phyloP scores from a whole-genome alignment of 1,284 basidiomycete species.

The Trichosporon sp. region DNA sequence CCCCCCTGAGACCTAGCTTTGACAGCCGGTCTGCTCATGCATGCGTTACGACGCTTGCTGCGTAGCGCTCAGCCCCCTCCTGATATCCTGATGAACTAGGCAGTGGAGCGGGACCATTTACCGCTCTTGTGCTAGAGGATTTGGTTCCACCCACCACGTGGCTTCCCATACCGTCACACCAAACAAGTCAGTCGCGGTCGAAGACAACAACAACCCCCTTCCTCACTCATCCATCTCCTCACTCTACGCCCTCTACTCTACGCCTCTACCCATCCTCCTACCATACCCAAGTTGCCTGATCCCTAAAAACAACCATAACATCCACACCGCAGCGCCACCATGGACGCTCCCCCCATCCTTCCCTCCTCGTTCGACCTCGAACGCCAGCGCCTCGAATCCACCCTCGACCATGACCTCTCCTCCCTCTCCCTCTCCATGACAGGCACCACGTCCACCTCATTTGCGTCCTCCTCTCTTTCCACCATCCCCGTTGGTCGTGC shows the following conservation, averaged over 20 bases:
- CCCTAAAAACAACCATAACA: not conserved
- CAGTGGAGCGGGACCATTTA: not conserved
- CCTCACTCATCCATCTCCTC: not conserved
- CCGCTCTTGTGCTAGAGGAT: not conserved
- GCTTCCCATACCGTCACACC: conserved; percentile 1
- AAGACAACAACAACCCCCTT: conserved; percentile 5
- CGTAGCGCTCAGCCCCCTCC: too few species aligned
- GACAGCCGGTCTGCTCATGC: not conserved
- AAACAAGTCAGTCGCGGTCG: conserved; percentile 4
- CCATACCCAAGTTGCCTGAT: not conserved
- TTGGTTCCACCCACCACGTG: conserved; percentile 3
- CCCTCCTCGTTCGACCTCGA: conserved; percentile 42
- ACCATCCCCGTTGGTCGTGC: conserved; percentile 25
- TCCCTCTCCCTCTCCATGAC: conserved; percentile 33
- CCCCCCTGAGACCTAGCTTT: too few species aligned
- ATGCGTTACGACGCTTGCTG: too few species aligned
- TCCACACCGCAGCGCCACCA: conserved; percentile 11
- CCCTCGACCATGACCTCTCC: conserved; percentile 44
- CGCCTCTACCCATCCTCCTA: not conserved
- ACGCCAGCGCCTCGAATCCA: conserved; percentile 42
- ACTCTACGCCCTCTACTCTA: not conserved
- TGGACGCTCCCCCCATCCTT: conserved; percentile 39
- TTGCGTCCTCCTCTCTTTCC: conserved; percentile 21
- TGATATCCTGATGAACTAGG: not conserved
- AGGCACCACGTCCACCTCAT: conserved; percentile 20